Conservation (phyloP, 1,284 basidiomycete species). For the Lentinula novae-zelandiae region DNA sequence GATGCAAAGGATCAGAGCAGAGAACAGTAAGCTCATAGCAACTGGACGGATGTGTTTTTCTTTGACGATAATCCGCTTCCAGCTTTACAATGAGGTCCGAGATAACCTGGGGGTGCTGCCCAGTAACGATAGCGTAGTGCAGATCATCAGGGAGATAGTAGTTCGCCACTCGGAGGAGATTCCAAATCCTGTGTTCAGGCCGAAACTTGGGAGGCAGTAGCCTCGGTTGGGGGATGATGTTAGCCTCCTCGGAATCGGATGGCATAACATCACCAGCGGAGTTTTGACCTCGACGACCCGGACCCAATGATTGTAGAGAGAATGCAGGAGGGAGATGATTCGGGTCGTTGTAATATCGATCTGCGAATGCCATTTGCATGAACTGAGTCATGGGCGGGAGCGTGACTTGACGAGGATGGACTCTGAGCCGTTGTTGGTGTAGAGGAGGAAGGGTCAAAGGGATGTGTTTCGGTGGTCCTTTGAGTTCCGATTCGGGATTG, state of each 20-base stretch:
- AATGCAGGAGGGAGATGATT: neutral
- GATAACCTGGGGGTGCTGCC: neutral
- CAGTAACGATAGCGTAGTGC: neutral
- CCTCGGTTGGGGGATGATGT: neutral
- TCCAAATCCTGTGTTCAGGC: neutral
- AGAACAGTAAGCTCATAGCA: neutral
- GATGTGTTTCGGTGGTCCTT: neutral
- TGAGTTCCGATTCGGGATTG: neutral
- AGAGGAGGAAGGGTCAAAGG: neutral
- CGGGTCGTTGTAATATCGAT: neutral
- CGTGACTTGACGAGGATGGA: neutral
- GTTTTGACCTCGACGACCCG: neutral
- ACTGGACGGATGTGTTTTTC: neutral
- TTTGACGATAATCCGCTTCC: neutral
- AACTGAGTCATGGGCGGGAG: neutral
- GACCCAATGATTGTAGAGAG: neutral
- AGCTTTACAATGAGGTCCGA: neutral
- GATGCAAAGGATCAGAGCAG: neutral
- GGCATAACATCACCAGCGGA: neutral
- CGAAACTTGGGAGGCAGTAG: neutral
- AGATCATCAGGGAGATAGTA: neutral
- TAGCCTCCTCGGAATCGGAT: neutral
- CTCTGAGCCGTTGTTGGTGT: neutral
- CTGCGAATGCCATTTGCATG: neutral
- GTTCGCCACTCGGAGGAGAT: neutral